Base-by-base conservation (phyloP, 257 asterid genomes). In the Solanum ahanhuiri region DNA sequence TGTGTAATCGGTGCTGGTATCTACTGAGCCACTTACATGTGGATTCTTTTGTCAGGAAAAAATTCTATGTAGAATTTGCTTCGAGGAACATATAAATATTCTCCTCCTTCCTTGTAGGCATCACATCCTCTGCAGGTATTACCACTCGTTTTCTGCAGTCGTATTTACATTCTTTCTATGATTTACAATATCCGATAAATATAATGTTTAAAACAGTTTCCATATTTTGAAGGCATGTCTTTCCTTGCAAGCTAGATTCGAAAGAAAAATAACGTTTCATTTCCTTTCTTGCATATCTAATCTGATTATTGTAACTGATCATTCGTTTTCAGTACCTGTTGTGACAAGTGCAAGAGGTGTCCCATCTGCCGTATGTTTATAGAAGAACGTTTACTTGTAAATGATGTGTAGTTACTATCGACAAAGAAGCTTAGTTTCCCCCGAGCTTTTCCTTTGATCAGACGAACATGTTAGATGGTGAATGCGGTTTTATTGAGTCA, bases 91-190 rank as follows among this genome's bases (percentile, higher is more conserved):
- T 58, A 94, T 94, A 92, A 95, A 91, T 31, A 91, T 93, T 5
- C 97, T 96, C 71, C 93, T 96, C 84, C 98, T 96, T 63, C 99
- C 99, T 48, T 96, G 98, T 86, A 92, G 98, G 89, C 99, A 95
- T 87, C 94, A 95, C 85, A 92, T 93, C 70, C 95, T 96, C 64
- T 96, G 98, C 99, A 93, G 99, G 99, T 96, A 93, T 34, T 64
- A 8, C 85, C 60, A 34, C 39, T 37, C 10, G 9, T 30, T 76
- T 83, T 71, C 69, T 67, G 15, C 67, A 6, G 71, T 81, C 45
- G 18, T 35, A 18, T 81, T 66, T 81, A 60, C 51, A 35, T 31
- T 11, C 23, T 81, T 18, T 41, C 60, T 25, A n/a, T 20, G 43
- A 17, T 75, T 41, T 77, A 7, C 63, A 18, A 54, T 54, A 0